A percentile compares a stretch with the other conserved stretches of the same genome.
phyloP scores from a whole-genome alignment of 495 filamentous ascomycete species.

The Staphylotrichum longicolle region DNA sequence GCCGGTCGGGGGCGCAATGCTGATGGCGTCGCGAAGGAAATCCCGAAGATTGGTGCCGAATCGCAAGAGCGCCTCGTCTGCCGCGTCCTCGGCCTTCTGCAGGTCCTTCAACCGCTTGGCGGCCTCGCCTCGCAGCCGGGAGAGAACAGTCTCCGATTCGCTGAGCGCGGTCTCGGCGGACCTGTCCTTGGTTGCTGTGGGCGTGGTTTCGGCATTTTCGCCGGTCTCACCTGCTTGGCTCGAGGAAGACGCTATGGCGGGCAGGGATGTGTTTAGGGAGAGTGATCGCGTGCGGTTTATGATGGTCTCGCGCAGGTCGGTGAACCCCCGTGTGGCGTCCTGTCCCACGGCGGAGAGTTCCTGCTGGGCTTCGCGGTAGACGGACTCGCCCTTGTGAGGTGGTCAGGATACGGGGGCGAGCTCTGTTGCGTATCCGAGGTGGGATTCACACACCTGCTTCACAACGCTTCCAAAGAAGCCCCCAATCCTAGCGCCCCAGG shows the following conservation, averaged over 20 bases:
- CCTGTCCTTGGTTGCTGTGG: conserved; percentile 40
- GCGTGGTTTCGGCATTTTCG: conserved; percentile 43
- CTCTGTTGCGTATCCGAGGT: not conserved
- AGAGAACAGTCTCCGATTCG: conserved; percentile 73
- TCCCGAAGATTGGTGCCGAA: conserved; percentile 90
- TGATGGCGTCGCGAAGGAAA: conserved; percentile 88
- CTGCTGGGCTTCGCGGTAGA: conserved; percentile 79
- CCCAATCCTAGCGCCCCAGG: conserved; percentile 86
- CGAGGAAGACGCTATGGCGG: conserved; percentile 14
- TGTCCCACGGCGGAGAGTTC: conserved; percentile 75
- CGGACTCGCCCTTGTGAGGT: conserved; percentile 65
- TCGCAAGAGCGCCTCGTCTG: conserved; percentile 89
- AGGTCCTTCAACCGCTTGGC: conserved; percentile 84
- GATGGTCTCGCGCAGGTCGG: conserved; percentile 63
- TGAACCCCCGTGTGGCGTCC: conserved; percentile 81
- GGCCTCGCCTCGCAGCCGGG: conserved; percentile 79
- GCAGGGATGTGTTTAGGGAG: conserved; percentile 55
- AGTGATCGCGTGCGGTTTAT: conserved; percentile 70
- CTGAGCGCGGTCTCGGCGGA: conserved; percentile 54
- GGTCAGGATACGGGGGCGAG: conserved; percentile 4
- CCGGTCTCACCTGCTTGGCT: conserved; percentile 30
- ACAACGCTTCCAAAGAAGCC: conserved; percentile 86
- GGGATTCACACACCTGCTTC: conserved; percentile 62
- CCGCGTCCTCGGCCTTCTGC: conserved; percentile 92
- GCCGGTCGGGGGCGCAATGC: conserved; percentile 65